A percentile compares a stretch with the other conserved stretches of the same genome.
phyloP scores from a whole-genome alignment of 192 early-diverging fungal species.

The Gaertneriomyces semiglobifer region DNA sequence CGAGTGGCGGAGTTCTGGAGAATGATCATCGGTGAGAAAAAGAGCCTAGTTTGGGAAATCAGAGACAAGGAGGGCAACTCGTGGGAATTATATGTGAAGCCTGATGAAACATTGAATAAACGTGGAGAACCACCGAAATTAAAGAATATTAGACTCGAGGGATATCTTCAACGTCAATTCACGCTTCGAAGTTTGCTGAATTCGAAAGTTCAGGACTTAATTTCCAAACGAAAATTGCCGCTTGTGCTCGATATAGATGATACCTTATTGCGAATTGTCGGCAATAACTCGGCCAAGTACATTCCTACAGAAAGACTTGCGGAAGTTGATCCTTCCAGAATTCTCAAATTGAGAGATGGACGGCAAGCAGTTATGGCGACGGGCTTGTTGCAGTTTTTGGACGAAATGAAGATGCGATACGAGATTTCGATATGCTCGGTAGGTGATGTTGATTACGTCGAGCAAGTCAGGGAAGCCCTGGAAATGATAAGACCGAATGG shows the following conservation, averaged over 20 bases:
- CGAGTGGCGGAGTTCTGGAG: too few relatives aligned
- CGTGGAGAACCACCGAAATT: too few relatives aligned
- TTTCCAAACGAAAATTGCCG: conserved; percentile 53
- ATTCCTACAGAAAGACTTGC: conserved; percentile 3
- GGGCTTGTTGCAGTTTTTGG: conserved; percentile 67
- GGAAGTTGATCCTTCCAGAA: conserved; percentile 54
- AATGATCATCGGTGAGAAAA: too few relatives aligned
- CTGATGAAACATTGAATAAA: too few relatives aligned
- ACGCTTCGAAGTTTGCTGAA: conserved; percentile 14
- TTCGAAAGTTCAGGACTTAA: conserved; percentile 35
- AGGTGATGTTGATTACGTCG: conserved; percentile 75
- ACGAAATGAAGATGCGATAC: conserved; percentile 62
- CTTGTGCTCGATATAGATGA: conserved; percentile 77
- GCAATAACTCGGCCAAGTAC: conserved; percentile 36
- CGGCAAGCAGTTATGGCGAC: conserved; percentile 62
- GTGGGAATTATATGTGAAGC: too few relatives aligned
- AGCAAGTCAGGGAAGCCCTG: conserved; percentile 60
- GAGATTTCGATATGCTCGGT: conserved; percentile 76
- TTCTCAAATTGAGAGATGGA: conserved; percentile 58
- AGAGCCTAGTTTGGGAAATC: too few relatives aligned
- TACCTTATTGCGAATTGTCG: conserved; percentile 68
- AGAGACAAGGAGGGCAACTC: too few relatives aligned
- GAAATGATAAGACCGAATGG: conserved; percentile 42
- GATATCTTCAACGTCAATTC: too few relatives aligned
- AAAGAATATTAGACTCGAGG: too few relatives aligned